These are phyloP conservation scores for Pyronema omphalodes DNA, from an alignment of 495 filamentous ascomycete species.

Conservation along the genomic window DNA sequence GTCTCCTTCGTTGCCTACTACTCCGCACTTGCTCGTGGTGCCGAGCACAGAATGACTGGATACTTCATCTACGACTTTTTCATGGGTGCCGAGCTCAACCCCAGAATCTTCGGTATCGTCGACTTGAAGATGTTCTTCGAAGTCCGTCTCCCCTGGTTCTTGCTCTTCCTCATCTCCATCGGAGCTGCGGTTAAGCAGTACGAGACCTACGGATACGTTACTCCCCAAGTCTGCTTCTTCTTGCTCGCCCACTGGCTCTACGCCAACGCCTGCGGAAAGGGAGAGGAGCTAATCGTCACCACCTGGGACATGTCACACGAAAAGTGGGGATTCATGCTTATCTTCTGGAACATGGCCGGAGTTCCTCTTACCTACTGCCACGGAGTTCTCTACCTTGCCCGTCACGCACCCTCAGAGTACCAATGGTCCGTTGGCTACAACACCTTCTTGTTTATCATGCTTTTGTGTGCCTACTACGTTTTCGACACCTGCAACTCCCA, in stretches of 20 bases:
- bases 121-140: conserved; percentile 99
- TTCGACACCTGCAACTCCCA: conserved; percentile 60
- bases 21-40: conserved; percentile 61
- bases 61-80: conserved; percentile 91
- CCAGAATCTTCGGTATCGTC: conserved; percentile 76
- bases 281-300: conserved; percentile 81
- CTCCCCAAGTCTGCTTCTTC: conserved; percentile 72
- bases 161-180: conserved; percentile 60
- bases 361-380: conserved; percentile 95
- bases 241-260: conserved; percentile 90
- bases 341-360: conserved; percentile 98
- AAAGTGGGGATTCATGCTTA: conserved; percentile 99
- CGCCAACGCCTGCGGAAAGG: conserved; percentile 90
- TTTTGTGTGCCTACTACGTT: conserved; percentile 55
- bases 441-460: conserved; percentile 36
- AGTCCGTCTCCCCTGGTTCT: conserved; percentile 92
- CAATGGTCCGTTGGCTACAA: conserved; percentile 38
- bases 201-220: conserved; percentile 77
- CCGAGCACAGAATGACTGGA: conserved; percentile 81
- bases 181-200: conserved; percentile 74
- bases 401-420: conserved; percentile 67
- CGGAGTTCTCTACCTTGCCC: conserved; percentile 84
- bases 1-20: conserved; percentile 69
- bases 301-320: conserved; percentile 99
- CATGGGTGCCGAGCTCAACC: conserved; percentile 97